Evolutionary conservation across 345 rosid genomes (phyloP), one percentile per base, ranked within the genome.

Genomic region (Ceriops decandra): DNA sequence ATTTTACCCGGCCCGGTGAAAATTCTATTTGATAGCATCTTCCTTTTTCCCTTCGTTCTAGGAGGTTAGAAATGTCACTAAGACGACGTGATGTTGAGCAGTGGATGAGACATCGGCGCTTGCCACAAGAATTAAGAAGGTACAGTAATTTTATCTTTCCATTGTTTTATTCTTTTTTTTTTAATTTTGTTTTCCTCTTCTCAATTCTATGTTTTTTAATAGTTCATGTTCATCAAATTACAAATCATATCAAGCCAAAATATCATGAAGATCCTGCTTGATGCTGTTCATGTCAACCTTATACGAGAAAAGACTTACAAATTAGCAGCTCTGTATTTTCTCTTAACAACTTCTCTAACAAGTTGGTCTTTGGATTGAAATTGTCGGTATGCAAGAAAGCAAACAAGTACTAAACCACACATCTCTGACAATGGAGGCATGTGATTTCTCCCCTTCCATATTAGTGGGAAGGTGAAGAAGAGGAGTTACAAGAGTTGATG

Each of bases 1-100:
- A 31, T 71, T 65, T 49, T 47, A 7, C 28, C 64, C 66, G 24
- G 24, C 24, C 24, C 24, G 13, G 49, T 19, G 46, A n/a, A 54
- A 20, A 6, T 32, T 56, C 30, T 17, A 47, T 63, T 38, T 67
- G 26, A 63, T 52, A 22, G 21, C 69, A 33, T 52, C 4, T 22
- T 52, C 21, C 63, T 59, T n/a, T 79, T 59, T 4, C 69, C 61
- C 59, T 46, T 9, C n/a, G 9, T 67, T 16, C 33, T 70, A 93
- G 98, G 89, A 82, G 86, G 78, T 68, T 89, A 76, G 96, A 91
- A 84, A 86, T 85, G 97, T 78, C 88, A 57, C 74, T 91, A 60
- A 91, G 97, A 74, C 85, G 83, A 19, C 98, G 96, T 49, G 98
- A 91, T 79, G 89, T 91, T 76, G 93, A 91, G 78, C 95, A 86